Percentiles rank a stretch among this genome's conserved stretches.
phyloP scores from a whole-genome alignment of 2,329 filamentous ascomycete species.

The Aspergillus unguis region DNA sequence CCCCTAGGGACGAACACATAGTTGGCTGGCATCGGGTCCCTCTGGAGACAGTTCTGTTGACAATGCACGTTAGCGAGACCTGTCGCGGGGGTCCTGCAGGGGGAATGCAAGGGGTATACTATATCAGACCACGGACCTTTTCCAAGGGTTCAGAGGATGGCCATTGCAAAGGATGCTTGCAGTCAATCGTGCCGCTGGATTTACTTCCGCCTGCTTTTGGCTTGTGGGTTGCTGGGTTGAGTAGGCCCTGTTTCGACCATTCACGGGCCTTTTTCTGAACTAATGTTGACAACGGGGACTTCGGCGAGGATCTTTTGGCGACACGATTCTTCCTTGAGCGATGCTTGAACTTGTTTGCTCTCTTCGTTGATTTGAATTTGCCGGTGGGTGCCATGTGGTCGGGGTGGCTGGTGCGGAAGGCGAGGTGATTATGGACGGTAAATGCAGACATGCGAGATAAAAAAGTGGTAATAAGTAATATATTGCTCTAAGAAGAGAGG shows the following conservation, averaged over 20 bases:
- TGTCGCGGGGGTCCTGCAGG: background rate
- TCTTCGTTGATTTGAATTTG: slow-evolving; percentile 11
- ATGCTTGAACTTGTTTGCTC: slow-evolving; percentile 6
- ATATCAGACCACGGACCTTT: slow-evolving; percentile 19
- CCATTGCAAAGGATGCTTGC: slow-evolving; percentile 17
- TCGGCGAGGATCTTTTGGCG: slow-evolving; percentile 10
- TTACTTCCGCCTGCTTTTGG: background rate
- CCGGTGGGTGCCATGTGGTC: slow-evolving; percentile 16
- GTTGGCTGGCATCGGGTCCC: slow-evolving; percentile 24
- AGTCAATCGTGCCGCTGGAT: slow-evolving; percentile 10
- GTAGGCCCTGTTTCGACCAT: slow-evolving; percentile 7
- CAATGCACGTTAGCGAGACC: slow-evolving; percentile 3
- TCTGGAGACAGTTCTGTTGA: slow-evolving; percentile 31
- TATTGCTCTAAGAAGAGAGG: background rate
- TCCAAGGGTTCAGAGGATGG: slow-evolving; percentile 27
- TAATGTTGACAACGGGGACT: slow-evolving; percentile 16
- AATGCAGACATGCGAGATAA: background rate
- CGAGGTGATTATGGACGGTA: background rate
- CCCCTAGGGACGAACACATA: slow-evolving; percentile 44
- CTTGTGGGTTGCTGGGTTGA: slow-evolving; percentile 5
- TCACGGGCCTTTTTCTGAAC: slow-evolving; percentile 2
- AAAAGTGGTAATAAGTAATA: background rate
- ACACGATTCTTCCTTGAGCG: slow-evolving; percentile 12
- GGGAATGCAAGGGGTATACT: background rate
- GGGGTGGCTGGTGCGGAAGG: background rate